Base-by-base conservation (phyloP, 1,284 basidiomycete species). In the Farysia itapuensis region DNA sequence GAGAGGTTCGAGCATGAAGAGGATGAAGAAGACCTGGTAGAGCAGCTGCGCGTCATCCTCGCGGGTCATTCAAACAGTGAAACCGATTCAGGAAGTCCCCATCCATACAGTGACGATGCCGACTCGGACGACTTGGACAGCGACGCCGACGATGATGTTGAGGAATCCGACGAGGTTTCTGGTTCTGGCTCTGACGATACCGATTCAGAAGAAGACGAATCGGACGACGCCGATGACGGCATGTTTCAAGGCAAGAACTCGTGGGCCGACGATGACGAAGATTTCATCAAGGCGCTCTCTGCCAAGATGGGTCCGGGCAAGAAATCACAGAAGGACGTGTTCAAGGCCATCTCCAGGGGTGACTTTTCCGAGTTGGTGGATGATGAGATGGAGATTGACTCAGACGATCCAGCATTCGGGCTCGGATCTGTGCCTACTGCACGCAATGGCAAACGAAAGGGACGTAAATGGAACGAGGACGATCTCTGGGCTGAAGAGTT, bases 261-360 rank as follows among this genome's bases (percentile, higher is more conserved):
- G 0, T 84, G 84, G 82, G 82, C 81, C 1, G 84, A 86, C 34
- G 72, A 81, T 20, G 85, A 88, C 48, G 85, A 89, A 31, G 82
- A 82, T 28, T 84, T 84, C 59, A 79, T 86, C 35, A 80, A 80
- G n/a, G 68, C 81, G 13, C 82, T 89, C 13, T 43, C 52, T 3
- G 44, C 47, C 7, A 47, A 51, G 31, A 43, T 63, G 12, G 52
- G 58, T 14, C 44, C 50, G n/a, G 57, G 50, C 14, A 51, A 56
- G 20, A 85, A 84, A 64, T 77, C 79, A 31, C 78, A 81, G 43
- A 86, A 85, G 21, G 77, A 80, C 35, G 58, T 87, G 2, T 88
- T 88, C 81, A 79, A 79, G 19, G 81, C 86, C 0, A 81, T 89
- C 25, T 80, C 80, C 20, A 78, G 84, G 52, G 87, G 86, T 3